phyloP scores from a whole-genome alignment of 305 asterid species.

The Fraxinus angustifolia region DNA sequence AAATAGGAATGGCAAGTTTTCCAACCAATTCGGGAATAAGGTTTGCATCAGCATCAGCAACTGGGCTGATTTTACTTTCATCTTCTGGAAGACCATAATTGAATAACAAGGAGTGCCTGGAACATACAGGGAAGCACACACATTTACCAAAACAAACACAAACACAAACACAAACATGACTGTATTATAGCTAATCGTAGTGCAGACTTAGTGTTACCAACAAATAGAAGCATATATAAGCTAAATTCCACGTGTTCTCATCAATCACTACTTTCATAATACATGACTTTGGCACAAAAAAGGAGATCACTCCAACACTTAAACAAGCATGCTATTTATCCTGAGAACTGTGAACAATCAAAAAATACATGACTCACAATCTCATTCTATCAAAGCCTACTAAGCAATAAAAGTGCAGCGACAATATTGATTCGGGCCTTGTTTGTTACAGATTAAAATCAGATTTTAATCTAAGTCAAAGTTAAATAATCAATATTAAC shows the following conservation, averaged over 20 bases:
- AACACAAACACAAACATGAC: background rate
- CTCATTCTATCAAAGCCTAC: background rate
- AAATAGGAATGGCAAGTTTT: slow-evolving; percentile 82
- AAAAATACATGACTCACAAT: background rate
- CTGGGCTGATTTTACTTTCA: slow-evolving; percentile 33
- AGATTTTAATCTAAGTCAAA: too few species aligned
- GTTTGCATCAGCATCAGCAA: slow-evolving; percentile 55
- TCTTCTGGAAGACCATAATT: slow-evolving; percentile 66
- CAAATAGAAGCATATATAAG: background rate
- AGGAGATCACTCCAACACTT: background rate
- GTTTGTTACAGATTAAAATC: too few species aligned
- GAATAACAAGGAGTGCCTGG: slow-evolving; percentile 82
- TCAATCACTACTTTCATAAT: background rate
- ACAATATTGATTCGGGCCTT: background rate
- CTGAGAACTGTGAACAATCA: background rate
- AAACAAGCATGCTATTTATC: background rate
- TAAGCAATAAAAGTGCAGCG: background rate
- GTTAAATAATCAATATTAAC: too few species aligned
- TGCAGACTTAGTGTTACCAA: background rate
- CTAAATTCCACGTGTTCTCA: background rate
- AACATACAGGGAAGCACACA: slow-evolving; percentile 12
- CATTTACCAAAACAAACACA: slow-evolving; percentile 4
- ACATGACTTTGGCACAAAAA: background rate
- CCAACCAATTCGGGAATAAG: slow-evolving; percentile 76
- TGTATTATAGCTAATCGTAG: background rate